Conservation (phyloP, 2,329 filamentous ascomycete species). For the Diaporthe sp. region DNA sequence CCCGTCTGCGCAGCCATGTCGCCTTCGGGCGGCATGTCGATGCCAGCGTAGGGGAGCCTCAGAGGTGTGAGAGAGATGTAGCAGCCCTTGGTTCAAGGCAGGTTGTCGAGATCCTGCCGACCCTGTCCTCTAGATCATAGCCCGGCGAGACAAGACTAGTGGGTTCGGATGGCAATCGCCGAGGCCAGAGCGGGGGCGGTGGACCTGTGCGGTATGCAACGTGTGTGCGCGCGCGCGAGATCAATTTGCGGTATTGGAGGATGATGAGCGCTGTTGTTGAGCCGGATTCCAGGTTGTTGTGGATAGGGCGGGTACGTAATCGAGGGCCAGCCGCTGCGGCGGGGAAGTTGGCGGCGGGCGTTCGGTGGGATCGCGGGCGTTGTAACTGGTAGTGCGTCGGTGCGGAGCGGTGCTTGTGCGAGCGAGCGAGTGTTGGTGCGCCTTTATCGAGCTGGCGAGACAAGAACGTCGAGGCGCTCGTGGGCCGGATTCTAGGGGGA, state of each 20-base stretch:
- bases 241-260: neutral
- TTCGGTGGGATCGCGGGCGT: conserved; percentile 8
- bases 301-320: conserved; percentile 19
- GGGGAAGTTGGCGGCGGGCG: conserved; percentile 15
- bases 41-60: conserved; percentile 29
- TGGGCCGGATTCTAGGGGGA: conserved; percentile 5
- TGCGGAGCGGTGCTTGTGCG: neutral
- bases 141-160: neutral
- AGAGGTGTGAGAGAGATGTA: neutral
- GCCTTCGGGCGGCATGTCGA: conserved; percentile 49
- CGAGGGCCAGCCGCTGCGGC: conserved; percentile 8
- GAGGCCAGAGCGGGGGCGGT: neutral
- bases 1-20: conserved; percentile 52
- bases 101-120: conserved; percentile 14
- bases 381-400: conserved; percentile 1
- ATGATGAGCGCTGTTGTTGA: neutral
- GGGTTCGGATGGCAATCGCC: conserved; percentile 12
- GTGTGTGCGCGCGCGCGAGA: neutral
- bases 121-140: conserved; percentile 10
- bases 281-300: conserved; percentile 10
- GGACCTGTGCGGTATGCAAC: conserved; percentile 4
- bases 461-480: conserved; percentile 9
- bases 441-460: conserved; percentile 14
- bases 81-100: neutral
- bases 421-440: neutral